A percentile compares a stretch with the other conserved stretches of the same genome.
phyloP scores from a whole-genome alignment of 192 early-diverging fungal genomes.

The Funneliformis geosporum region DNA sequence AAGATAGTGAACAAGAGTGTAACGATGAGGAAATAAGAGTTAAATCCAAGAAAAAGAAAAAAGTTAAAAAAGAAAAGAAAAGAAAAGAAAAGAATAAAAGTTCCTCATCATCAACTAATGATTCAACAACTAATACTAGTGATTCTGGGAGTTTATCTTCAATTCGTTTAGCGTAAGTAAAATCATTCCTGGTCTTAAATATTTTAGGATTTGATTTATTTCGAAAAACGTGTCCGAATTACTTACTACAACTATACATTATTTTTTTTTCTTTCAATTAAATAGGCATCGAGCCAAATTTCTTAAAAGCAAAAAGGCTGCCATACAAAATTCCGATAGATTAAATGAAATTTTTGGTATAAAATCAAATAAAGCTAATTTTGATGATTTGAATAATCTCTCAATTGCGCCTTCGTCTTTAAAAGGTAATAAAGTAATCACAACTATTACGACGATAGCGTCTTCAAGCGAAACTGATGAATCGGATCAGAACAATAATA shows the following conservation, averaged over 20 bases:
- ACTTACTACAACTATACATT: too few relatives aligned
- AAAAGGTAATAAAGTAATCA: neutral
- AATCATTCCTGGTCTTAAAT: neutral
- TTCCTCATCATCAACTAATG: neutral
- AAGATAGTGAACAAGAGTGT: slow-evolving; percentile 40
- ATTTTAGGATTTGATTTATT: too few relatives aligned
- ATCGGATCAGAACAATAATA: neutral
- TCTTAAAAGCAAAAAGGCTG: slow-evolving; percentile 52
- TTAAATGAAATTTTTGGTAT: slow-evolving; percentile 60
- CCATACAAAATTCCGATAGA: slow-evolving; percentile 43
- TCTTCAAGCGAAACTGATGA: neutral
- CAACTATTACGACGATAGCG: neutral
- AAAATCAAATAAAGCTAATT: slow-evolving; percentile 42
- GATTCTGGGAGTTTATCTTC: neutral
- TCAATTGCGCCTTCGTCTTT: too few relatives aligned
- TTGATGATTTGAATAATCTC: neutral
- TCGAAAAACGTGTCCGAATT: neutral
- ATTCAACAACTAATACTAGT: neutral
- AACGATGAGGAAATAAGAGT: slow-evolving; percentile 38
- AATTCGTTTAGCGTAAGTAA: slow-evolving; percentile 16
- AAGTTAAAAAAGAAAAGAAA: slow-evolving; percentile 46
- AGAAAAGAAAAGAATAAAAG: slow-evolving; percentile 37
- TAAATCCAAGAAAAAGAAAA: slow-evolving; percentile 39
- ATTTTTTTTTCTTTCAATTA: neutral
- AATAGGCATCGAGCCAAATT: slow-evolving; percentile 30